Percentiles rank a stretch among this genome's conserved stretches.
Evolutionary conservation across 257 asterid species (phyloP).

Genomic region (Gynochthodes officinalis): DNA sequence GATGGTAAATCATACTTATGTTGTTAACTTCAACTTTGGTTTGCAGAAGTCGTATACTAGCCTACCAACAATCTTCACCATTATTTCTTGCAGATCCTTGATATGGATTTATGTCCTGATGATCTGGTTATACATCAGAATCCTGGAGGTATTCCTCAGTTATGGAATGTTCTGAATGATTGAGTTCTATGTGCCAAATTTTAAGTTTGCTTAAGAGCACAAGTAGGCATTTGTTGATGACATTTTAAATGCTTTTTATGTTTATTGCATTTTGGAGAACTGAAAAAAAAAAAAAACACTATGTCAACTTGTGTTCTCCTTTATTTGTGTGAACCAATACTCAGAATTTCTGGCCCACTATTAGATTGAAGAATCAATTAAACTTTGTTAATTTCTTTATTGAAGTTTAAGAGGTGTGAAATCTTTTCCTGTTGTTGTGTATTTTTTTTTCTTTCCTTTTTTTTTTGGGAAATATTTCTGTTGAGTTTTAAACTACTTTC

Average conservation of each 20-base stretch:
- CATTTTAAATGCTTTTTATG: not conserved
- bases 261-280: not conserved
- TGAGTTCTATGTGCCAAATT: not conserved
- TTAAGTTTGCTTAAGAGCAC: not conserved
- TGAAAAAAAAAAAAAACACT: not conserved
- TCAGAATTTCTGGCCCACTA: not conserved
- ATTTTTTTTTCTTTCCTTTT: not conserved
- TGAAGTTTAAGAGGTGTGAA: not conserved
- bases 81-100: conserved; percentile 59
- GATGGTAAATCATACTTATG: conserved; percentile 49
- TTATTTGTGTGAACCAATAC: not conserved
- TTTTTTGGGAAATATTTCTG: too few relatives aligned
- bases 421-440: not conserved
- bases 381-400: not conserved
- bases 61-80: conserved; percentile 22
- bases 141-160: conserved; percentile 54
- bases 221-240: not conserved
- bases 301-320: not conserved
- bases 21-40: conserved; percentile 18
- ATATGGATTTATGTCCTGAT: conserved; percentile 76
- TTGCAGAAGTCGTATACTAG: conserved; percentile 15
- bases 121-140: conserved; percentile 32
- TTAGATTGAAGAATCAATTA: not conserved
- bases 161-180: conserved; percentile 9
- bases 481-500: too few relatives aligned